Conservation (phyloP, 345 rosid species). For the Populus tremula region DNA sequence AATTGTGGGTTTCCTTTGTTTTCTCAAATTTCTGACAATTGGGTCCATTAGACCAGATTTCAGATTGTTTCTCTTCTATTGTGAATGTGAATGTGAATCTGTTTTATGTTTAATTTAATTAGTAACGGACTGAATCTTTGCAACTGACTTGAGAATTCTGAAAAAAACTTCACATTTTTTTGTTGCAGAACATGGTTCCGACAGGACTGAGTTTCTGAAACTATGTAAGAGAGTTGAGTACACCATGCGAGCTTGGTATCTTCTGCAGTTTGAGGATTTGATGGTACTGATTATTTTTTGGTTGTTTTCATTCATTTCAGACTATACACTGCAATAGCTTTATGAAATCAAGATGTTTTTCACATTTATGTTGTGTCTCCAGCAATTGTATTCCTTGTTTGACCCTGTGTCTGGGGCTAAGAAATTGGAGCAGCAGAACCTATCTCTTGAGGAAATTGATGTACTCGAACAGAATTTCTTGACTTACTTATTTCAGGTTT, state of each 20-base stretch:
- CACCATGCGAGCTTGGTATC: slow-evolving; percentile 96
- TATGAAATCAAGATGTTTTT: slow-evolving; percentile 13
- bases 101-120: neutral
- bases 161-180: neutral
- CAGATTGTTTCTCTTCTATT: neutral
- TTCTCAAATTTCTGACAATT: neutral
- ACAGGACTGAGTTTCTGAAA: slow-evolving; percentile 77
- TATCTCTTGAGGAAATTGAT: slow-evolving; percentile 63
- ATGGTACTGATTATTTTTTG: slow-evolving; percentile 47
- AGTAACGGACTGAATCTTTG: neutral
- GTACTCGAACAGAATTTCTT: slow-evolving; percentile 86
- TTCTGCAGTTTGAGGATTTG: slow-evolving; percentile 88
- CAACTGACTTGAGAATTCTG: neutral
- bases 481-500: slow-evolving; percentile 79
- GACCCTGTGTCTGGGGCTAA: slow-evolving; percentile 76
- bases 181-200: slow-evolving; percentile 68
- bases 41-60: neutral
- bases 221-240: slow-evolving; percentile 91
- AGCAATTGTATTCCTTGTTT: slow-evolving; percentile 92
- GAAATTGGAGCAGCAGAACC: slow-evolving; percentile 75
- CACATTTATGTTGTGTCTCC: slow-evolving; percentile 23
- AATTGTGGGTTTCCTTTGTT: neutral
- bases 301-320: neutral
- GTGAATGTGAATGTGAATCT: neutral
- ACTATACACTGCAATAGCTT: slow-evolving; percentile 5